These are phyloP conservation scores for Aspergillus hancockii DNA, from an alignment of 495 filamentous ascomycete genomes.

Conservation along the genomic window DNA sequence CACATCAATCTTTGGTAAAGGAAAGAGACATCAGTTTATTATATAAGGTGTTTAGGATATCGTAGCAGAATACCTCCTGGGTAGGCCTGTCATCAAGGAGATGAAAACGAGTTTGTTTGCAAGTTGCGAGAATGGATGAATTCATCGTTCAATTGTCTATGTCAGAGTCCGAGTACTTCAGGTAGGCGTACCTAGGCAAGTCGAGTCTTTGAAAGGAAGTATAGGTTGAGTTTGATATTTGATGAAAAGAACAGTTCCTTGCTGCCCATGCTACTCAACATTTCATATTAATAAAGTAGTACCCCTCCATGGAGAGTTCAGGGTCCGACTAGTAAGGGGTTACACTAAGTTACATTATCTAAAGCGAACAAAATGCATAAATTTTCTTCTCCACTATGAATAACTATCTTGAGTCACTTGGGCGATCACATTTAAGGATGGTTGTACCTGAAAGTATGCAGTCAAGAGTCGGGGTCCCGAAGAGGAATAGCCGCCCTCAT, in stretches of 20 bases:
- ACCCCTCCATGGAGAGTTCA: neutral
- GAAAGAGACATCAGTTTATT: neutral
- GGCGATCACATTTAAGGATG: neutral
- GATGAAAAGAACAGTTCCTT: neutral
- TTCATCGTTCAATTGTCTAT: constrained; percentile 14
- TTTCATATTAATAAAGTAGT: neutral
- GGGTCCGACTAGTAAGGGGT: neutral
- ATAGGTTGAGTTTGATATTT: neutral
- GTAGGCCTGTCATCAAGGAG: constrained; percentile 42
- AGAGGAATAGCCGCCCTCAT: constrained; percentile 23
- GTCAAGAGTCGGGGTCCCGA: constrained; percentile 35
- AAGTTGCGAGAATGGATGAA: constrained; percentile 45
- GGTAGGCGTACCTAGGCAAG: neutral
- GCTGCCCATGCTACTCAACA: neutral
- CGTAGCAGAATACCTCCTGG: constrained; percentile 32
- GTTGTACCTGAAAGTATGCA: neutral
- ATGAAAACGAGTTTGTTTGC: constrained; percentile 50
- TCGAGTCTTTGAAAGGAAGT: neutral
- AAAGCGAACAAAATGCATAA: neutral
- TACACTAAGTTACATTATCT: neutral
- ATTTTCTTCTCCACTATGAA: neutral
- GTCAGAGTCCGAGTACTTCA: neutral
- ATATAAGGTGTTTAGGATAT: neutral
- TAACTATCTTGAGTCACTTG: constrained; percentile 9
- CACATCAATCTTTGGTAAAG: constrained; percentile 58